Conservation (phyloP, 805 yeast genomes). For the Candida suzukii region DNA sequence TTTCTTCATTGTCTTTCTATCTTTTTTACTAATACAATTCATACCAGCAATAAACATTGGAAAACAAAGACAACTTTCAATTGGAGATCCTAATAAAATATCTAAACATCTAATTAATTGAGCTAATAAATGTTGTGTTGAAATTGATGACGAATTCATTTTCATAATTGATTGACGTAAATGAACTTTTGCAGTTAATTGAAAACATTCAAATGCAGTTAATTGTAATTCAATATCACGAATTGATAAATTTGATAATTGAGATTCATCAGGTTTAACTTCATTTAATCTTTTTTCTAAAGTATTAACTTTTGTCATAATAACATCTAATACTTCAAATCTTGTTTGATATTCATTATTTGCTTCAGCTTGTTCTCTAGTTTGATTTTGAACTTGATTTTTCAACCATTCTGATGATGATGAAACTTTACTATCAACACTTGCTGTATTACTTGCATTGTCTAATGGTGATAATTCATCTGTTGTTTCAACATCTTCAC, state of each 20-base stretch:
- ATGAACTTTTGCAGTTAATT: conserved; percentile 60
- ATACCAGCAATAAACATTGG: conserved; percentile 77
- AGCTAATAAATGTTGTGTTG: conserved; percentile 50
- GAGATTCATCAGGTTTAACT: conserved; percentile 45
- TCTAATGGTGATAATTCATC: conserved; percentile 1
- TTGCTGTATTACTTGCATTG: conserved; percentile 8
- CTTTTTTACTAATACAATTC: conserved; percentile 47
- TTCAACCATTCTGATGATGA: conserved; percentile 11
- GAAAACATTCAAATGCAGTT: conserved; percentile 65
- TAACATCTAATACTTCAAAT: conserved; percentile 27
- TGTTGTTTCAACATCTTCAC: neutral
- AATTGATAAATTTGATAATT: conserved; percentile 28
- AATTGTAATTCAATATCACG: conserved; percentile 59
- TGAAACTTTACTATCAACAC: too few relatives aligned
- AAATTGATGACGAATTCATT: conserved; percentile 54
- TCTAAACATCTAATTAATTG: conserved; percentile 53
- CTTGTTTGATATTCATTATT: conserved; percentile 10
- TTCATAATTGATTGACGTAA: conserved; percentile 58
- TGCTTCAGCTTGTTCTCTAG: conserved; percentile 1
- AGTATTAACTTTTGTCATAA: conserved; percentile 28
- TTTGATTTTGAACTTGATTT: conserved; percentile 10
- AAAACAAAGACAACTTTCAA: conserved; percentile 67
- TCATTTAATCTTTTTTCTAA: conserved; percentile 43
- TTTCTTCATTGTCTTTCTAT: conserved; percentile 41
- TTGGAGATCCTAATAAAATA: conserved; percentile 53